Evolutionary conservation across 176 grass and related monocot species (phyloP), one percentile per base, ranked within the genome.

Genomic region (Otatea glauca): DNA sequence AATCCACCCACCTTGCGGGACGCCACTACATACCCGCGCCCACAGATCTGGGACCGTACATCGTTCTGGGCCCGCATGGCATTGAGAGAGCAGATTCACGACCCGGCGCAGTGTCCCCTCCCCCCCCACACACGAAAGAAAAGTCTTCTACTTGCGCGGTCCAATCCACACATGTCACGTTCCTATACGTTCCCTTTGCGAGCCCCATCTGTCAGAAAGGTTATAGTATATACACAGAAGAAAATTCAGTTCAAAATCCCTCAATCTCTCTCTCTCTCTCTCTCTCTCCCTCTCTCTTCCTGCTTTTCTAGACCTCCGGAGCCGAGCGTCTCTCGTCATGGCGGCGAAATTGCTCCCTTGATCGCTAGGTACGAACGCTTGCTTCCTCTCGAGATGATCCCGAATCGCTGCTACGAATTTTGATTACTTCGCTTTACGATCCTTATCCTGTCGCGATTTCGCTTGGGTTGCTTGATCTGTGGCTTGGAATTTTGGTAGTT

Each of bases 231-330:
- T 37, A 20, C 1, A 14, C 14, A 15, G 27, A 86, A 49, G 17
- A 60, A 13, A 72, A 71, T 5, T 8, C 23, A 0, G 43, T 80
- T 70, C 80, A 32, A 68, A 55, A 9, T 3, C 8, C 3, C 17
- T 4, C 9, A 29, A 29, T 29, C 29, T 29, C 29, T 29, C 29
- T 29, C 29, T 29, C 0, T 27, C 17, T 4, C 9, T 3, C 6
- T 76, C 21, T 1, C 15, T 9, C 20, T 13, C 2, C 24, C 61
- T 37, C 69, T 80, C 27, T 75, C 85, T 13, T 59, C 41, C 21
- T 32, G n/a, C 42, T 62, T 62, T 51, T 76, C 1, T 50, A 76
- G 63, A 75, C n/a, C 76, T 59, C 49, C 5, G 21, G 78, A 41
- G 37, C 68, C 34, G 68, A 24, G 74, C 74, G 67, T 54, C 74